These are phyloP conservation scores for Paralagenidium karlingii DNA, from an alignment of 352 stramenopile species.

Conservation along the genomic window DNA sequence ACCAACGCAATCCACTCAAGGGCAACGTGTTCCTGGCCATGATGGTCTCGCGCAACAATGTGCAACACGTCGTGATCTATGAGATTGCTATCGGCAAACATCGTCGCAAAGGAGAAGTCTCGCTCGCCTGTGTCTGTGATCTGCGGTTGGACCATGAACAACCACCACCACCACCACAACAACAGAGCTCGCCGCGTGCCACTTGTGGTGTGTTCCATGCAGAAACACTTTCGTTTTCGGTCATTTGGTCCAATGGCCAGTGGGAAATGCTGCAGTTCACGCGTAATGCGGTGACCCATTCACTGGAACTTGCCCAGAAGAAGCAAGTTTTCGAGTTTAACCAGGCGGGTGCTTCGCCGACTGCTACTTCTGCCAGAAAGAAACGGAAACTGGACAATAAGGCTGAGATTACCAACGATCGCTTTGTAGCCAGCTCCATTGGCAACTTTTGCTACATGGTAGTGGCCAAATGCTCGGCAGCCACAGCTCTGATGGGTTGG, in stretches of 20 bases:
- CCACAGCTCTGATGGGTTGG: constrained; percentile 36
- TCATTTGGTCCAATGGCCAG: constrained; percentile 35
- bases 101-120: neutral
- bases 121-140: neutral
- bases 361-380: constrained; percentile 22
- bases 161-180: constrained; percentile 2
- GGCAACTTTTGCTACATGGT: constrained; percentile 49
- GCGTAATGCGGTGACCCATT: constrained; percentile 29
- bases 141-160: neutral
- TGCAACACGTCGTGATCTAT: constrained; percentile 42
- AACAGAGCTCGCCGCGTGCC: constrained; percentile 6
- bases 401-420: neutral
- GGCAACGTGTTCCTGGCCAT: constrained; percentile 51
- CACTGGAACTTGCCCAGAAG: constrained; percentile 21
- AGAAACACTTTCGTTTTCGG: constrained; percentile 56
- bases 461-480: constrained; percentile 15
- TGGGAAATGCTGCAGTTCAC: constrained; percentile 38
- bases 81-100: constrained; percentile 22
- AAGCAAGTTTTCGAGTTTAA: constrained; percentile 25
- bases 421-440: constrained; percentile 22
- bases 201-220: constrained; percentile 48
- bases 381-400: constrained; percentile 42
- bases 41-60: constrained; percentile 17
- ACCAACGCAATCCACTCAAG: constrained; percentile 38
- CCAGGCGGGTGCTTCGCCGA: constrained; percentile 4